Evolutionary conservation across 495 filamentous ascomycete species (phyloP).

Genomic region (Talaromyces proteolyticus): DNA sequence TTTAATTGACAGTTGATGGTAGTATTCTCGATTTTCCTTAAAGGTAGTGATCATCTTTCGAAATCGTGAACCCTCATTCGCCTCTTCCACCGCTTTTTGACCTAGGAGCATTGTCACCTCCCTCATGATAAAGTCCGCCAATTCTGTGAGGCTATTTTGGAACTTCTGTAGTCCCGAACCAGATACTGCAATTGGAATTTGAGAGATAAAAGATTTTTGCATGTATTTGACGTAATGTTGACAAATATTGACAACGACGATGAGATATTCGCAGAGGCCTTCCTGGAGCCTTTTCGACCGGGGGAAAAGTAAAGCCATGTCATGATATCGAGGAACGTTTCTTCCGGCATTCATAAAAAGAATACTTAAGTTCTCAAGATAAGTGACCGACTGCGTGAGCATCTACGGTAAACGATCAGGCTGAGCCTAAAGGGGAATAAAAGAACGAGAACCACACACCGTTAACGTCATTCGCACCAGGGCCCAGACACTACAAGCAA

Average conservation of each 20-base stretch:
- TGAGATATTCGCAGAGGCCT: conserved; percentile 35
- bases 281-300: conserved; percentile 29
- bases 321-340: conserved; percentile 33
- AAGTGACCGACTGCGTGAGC: no score
- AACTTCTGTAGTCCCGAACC: conserved; percentile 23
- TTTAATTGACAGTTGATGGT: conserved; percentile 18
- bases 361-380: conserved; percentile 31
- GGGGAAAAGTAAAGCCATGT: conserved; percentile 33
- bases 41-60: conserved; percentile 11
- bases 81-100: conserved; percentile 25
- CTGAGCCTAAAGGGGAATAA: no score
- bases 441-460: conserved; percentile 18
- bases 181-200: conserved; percentile 21
- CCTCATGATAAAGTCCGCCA: conserved; percentile 30
- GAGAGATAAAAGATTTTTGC: conserved; percentile 25
- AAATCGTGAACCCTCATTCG: conserved; percentile 20
- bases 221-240: conserved; percentile 26
- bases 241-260: conserved; percentile 33
- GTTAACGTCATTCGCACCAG: conserved; percentile 32
- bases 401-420: no score
- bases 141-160: conserved; percentile 26
- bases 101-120: conserved; percentile 25
- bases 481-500: conserved; percentile 40
- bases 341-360: conserved; percentile 35
- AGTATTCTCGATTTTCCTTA: conserved; percentile 1